Conservation (phyloP, 768 basidiomycete genomes). For the Trametes meyenii region DNA sequence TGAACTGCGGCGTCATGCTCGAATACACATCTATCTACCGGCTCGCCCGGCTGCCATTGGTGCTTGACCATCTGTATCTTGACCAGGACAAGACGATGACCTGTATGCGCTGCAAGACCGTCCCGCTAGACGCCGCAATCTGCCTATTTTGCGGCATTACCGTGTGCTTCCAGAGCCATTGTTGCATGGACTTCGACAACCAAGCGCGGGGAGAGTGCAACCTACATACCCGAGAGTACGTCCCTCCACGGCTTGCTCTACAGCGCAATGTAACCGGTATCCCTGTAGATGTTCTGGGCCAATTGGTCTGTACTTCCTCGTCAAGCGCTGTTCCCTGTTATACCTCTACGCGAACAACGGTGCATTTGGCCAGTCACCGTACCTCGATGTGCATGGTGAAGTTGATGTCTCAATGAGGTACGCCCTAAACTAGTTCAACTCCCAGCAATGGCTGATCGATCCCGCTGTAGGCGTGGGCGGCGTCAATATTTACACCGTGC, state of each 20-base stretch:
- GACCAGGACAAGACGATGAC: constrained; percentile 70
- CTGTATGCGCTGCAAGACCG: constrained; percentile 76
- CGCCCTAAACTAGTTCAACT: constrained; percentile 19
- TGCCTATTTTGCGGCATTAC: constrained; percentile 89
- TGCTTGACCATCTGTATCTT: constrained; percentile 84
- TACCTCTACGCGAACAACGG: constrained; percentile 90
- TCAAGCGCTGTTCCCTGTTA: constrained; percentile 88
- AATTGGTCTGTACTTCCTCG: constrained; percentile 86
- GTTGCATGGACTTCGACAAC: constrained; percentile 77
- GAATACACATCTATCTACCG: constrained; percentile 87
- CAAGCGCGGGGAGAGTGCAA: constrained; percentile 88
- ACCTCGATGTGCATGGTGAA: constrained; percentile 93
- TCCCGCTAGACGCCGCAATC: constrained; percentile 85
- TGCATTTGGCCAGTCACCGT: constrained; percentile 87
- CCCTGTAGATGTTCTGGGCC: constrained; percentile 80
- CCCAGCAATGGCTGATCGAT: not conserved
- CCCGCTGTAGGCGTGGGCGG: constrained; percentile 68
- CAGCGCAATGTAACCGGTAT: not conserved
- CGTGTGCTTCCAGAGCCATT: constrained; percentile 90
- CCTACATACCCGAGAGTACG: constrained; percentile 91
- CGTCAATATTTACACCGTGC: constrained; percentile 84
- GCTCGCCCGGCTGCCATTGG: constrained; percentile 76
- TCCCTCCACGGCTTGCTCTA: constrained; percentile 28
- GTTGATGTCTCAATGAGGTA: constrained; percentile 91
- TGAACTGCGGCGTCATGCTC: constrained; percentile 76